These are phyloP conservation scores for Monosporascus sp. DNA, from an alignment of 2,329 filamentous ascomycete genomes.

Conservation along the genomic window DNA sequence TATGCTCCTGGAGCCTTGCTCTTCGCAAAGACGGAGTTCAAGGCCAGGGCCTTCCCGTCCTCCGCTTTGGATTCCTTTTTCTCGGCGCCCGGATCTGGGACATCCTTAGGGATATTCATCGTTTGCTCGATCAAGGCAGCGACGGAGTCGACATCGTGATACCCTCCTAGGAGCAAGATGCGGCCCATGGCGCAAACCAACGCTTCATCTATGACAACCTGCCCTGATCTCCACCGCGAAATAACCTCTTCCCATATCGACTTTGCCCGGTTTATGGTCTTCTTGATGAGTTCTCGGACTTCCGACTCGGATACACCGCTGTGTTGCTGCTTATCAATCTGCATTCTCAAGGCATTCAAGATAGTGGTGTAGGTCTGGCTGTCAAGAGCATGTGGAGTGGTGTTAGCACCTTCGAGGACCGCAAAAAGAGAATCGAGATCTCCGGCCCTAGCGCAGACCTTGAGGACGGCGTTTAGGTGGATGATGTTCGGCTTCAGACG, in stretches of 20 bases:
- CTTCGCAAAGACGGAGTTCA: too few species aligned
- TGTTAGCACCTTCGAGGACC: conserved; percentile 66
- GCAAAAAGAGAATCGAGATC: conserved; percentile 79
- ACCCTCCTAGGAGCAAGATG: conserved; percentile 61
- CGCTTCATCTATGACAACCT: conserved; percentile 68
- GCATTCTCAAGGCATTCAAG: conserved; percentile 64
- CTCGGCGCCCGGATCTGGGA: conserved; percentile 21
- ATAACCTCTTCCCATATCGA: conserved; percentile 77
- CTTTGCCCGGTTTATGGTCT: conserved; percentile 60
- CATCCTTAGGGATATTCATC: conserved; percentile 63
- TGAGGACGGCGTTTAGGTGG: conserved; percentile 84
- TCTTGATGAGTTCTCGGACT: conserved; percentile 28
- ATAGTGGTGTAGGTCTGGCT: conserved; percentile 75
- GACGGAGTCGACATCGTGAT: conserved; percentile 63
- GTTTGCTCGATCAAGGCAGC: conserved; percentile 75
- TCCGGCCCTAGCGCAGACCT: conserved; percentile 67
- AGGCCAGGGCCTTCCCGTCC: neutral
- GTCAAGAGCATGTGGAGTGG: conserved; percentile 59
- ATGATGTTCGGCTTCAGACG: conserved; percentile 67
- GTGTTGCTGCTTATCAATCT: conserved; percentile 28
- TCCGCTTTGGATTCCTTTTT: neutral
- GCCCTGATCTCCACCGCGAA: conserved; percentile 66
- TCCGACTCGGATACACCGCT: conserved; percentile 25
- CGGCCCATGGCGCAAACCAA: conserved; percentile 78
- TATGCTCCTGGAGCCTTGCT: conserved; percentile 21